Base-by-base conservation (phyloP, 192 early-diverging fungal genomes). In the Fimicolochytrium jonesii region DNA sequence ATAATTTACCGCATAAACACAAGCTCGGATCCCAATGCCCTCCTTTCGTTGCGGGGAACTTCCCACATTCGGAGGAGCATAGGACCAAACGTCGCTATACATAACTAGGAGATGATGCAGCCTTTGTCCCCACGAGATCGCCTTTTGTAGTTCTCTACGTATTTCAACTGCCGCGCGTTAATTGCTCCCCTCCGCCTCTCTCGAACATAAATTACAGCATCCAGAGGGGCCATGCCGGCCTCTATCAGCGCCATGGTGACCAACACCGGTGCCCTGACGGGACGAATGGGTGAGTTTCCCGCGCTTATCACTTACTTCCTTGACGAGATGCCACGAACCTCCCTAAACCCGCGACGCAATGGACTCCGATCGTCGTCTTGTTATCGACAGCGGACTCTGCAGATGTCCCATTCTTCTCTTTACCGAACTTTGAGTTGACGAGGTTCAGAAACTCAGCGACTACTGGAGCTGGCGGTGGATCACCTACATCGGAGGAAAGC, bases 201-300 rank as follows among this genome's bases (percentile, higher is more conserved):
- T 37, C 90, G 75, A 23, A 92, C 82, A 72, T 76, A 90, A 22
- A 75, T 75, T 32, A 92, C 86, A 39, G 87, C 80, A 59, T 92
- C 90, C 32, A 92, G 72, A 23, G 87, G 78, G 3, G 77, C 65
- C 84, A 92, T 85, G 17, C 90, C 90, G 48, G 83, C 79, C 60
- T 92, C 90, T 45, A 92, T 87, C 36, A 92, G 68, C 6, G 90
- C 87, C 66, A 92, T 86, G 0, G 88, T 88, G 11, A 92, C 94
- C 9, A 99, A 76, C 17, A 94, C 87, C 1, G 95, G 95, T 4
- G 60, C 60, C 26, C 60, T 62, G 33, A 2, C 17, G 33, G n/a
- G 33, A n/a, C n/a, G n/a, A n/a, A n/a, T n/a, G n/a, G n/a, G n/a
- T n/a, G n/a, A n/a, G n/a, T n/a, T n/a, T n/a, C n/a, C n/a, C n/a